These are phyloP conservation scores for Ophiocordyceps unilateralis DNA, from an alignment of 2,329 filamentous ascomycete species.

Conservation along the genomic window DNA sequence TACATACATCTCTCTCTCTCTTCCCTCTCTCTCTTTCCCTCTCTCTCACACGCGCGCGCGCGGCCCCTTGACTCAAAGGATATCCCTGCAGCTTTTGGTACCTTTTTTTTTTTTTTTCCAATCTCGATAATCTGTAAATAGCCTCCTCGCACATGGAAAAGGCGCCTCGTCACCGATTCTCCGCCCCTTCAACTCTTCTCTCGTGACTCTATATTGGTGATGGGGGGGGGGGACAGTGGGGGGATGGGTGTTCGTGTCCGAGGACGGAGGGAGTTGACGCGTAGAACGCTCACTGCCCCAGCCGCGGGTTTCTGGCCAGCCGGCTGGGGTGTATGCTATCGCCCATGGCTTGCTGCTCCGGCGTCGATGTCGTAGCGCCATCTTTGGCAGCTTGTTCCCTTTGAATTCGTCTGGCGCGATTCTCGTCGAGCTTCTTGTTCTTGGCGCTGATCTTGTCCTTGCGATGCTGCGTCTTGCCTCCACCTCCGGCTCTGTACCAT, in stretches of 20 bases:
- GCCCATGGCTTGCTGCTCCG: constrained; percentile 8
- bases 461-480: constrained; percentile 56
- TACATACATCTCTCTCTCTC: background rate
- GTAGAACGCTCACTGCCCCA: constrained; percentile 3
- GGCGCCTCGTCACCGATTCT: background rate
- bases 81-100: constrained; percentile 3
- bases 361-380: constrained; percentile 10
- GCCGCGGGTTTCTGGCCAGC: constrained; percentile 11
- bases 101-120: constrained; percentile 1
- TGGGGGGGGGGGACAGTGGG: background rate
- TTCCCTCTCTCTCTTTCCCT: background rate
- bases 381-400: constrained; percentile 8
- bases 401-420: constrained; percentile 30
- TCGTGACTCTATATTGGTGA: no score
- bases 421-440: constrained; percentile 69
- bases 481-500: constrained; percentile 55
- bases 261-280: no score
- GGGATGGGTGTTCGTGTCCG: no score
- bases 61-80: constrained; percentile 3
- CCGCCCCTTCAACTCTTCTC: background rate
- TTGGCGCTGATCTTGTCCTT: constrained; percentile 67
- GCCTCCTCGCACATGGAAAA: constrained; percentile 1
- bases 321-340: constrained; percentile 35
- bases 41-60: background rate
- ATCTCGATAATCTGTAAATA: constrained; percentile 4